Conservation (phyloP, 176 grass and related monocot genomes). For the Calamus simplicifolius region DNA sequence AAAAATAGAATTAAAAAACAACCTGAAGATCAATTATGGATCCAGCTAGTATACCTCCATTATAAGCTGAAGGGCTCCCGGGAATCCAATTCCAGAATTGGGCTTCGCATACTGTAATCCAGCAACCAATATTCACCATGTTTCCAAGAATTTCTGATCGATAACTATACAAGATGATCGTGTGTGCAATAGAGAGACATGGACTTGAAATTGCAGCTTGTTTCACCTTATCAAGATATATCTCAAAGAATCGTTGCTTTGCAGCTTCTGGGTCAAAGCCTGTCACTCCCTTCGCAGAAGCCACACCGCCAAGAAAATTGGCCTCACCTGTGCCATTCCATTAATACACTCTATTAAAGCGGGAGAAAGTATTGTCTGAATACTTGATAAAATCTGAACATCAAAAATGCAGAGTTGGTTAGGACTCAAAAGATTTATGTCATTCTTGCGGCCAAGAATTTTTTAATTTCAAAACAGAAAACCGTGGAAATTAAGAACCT, state of each 20-base stretch:
- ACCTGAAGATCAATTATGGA: too few relatives aligned
- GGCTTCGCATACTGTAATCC: slow-evolving; percentile 82
- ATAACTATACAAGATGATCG: neutral
- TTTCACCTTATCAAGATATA: slow-evolving; percentile 83
- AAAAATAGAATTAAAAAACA: too few relatives aligned
- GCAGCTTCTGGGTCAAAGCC: slow-evolving; percentile 63
- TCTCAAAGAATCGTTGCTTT: slow-evolving; percentile 81
- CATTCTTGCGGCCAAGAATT: too few relatives aligned
- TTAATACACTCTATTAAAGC: neutral
- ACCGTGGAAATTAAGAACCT: too few relatives aligned
- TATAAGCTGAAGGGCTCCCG: slow-evolving; percentile 84
- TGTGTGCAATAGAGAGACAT: slow-evolving; percentile 7
- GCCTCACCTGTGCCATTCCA: slow-evolving; percentile 60
- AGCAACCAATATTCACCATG: slow-evolving; percentile 10
- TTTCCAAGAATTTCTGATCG: too few relatives aligned
- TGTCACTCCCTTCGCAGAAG: slow-evolving; percentile 70
- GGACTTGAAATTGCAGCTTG: neutral
- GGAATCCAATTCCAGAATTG: slow-evolving; percentile 84
- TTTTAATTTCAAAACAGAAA: too few relatives aligned
- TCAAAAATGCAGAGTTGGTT: too few relatives aligned
- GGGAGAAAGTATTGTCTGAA: too few relatives aligned
- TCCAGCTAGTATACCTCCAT: slow-evolving; percentile 51
- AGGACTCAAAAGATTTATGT: too few relatives aligned
- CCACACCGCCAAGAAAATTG: slow-evolving; percentile 95
- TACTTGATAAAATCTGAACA: too few relatives aligned